Percentiles rank a stretch among this genome's conserved stretches.
phyloP scores from a whole-genome alignment of 176 grass and related monocot genomes.

The Zea luxurians region DNA sequence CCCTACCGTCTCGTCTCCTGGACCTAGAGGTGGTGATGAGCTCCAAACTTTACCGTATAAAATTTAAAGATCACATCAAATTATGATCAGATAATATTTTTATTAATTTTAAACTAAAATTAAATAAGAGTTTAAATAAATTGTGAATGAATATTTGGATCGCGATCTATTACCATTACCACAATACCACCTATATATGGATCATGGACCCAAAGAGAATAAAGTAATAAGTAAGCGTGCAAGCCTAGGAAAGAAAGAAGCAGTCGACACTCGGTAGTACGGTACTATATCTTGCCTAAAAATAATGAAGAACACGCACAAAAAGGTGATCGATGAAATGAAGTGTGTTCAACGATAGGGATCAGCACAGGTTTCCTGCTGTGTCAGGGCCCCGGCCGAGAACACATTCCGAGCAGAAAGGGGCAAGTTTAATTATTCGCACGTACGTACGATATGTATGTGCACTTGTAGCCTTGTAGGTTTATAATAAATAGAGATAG shows the following conservation, averaged over 20 bases:
- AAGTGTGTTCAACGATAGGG: not conserved
- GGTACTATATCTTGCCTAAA: not conserved
- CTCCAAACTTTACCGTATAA: no score
- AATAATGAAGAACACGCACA: not conserved
- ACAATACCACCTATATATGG: no score
- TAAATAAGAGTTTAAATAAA: no score
- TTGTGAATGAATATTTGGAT: no score
- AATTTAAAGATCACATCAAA: no score
- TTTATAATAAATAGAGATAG: not conserved
- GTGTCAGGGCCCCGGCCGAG: not conserved
- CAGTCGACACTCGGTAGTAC: not conserved
- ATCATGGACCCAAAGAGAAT: no score
- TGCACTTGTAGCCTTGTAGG: no score
- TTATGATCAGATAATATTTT: no score
- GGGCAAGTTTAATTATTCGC: not conserved
- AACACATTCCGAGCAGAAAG: not conserved
- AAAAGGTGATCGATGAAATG: not conserved
- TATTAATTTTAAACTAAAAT: no score
- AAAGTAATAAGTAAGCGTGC: not conserved
- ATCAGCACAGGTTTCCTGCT: not conserved
- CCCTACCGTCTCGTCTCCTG: no score
- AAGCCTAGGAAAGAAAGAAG: not conserved
- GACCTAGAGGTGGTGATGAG: no score
- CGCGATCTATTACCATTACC: no score
- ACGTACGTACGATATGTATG: not conserved